Conservation (phyloP, 257 asterid genomes). For the Anisodus tanguticus region DNA sequence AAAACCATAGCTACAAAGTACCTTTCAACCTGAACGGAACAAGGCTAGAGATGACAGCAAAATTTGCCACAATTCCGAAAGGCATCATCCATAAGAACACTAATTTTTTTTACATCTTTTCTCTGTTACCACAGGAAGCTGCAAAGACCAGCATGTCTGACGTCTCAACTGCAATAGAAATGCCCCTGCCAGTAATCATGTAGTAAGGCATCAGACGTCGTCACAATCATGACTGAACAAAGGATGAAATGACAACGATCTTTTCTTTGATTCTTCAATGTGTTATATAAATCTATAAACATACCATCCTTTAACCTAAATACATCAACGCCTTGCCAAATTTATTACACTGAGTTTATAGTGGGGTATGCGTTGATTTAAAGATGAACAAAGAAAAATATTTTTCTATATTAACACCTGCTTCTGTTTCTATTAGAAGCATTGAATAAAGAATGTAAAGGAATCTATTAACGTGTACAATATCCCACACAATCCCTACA, state of each 20-base stretch:
- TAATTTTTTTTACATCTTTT: neutral
- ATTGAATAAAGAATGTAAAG: neutral
- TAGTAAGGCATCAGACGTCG: neutral
- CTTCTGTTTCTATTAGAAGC: neutral
- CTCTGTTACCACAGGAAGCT: neutral
- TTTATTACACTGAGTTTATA: neutral
- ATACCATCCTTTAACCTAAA: neutral
- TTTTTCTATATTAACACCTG: neutral
- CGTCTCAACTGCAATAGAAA: slow-evolving; percentile 8
- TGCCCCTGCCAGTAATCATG: neutral
- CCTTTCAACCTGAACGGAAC: neutral
- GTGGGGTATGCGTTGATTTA: neutral
- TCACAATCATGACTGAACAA: slow-evolving; percentile 19
- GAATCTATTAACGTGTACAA: neutral
- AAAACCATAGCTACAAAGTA: neutral
- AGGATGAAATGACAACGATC: neutral
- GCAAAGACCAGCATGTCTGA: slow-evolving; percentile 13
- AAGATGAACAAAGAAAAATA: neutral
- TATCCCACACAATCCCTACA: no score
- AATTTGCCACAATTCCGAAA: neutral
- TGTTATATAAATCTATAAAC: neutral
- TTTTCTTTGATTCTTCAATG: neutral
- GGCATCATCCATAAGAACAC: slow-evolving; percentile 6
- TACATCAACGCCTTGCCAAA: neutral
- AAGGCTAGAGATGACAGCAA: neutral